These are phyloP conservation scores for Colletotrichum magnum DNA, from an alignment of 2,329 filamentous ascomycete genomes.

Conservation along the genomic window DNA sequence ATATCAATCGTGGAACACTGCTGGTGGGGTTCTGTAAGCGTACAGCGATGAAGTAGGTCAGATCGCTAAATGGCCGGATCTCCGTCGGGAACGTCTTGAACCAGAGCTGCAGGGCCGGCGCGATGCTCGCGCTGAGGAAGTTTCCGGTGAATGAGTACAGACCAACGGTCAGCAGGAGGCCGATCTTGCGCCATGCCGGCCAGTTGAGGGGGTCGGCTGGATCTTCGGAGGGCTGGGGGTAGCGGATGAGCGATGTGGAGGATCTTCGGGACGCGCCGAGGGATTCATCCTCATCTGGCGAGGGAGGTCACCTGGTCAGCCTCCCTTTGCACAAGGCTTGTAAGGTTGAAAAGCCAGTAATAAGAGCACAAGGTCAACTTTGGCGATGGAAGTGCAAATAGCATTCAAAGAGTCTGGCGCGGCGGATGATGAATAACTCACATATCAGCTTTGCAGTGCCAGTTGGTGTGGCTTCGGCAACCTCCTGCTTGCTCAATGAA, in stretches of 20 bases:
- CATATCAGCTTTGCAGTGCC: constrained; percentile 43
- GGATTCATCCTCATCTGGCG: constrained; percentile 12
- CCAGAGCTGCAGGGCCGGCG: constrained; percentile 52
- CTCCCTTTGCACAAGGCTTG: too few species aligned
- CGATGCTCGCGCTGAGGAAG: constrained; percentile 49
- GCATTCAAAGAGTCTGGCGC: too few species aligned
- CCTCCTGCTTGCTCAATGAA: constrained; percentile 42
- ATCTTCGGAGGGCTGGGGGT: constrained; percentile 47
- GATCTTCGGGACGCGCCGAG: constrained; percentile 9
- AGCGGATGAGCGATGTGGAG: constrained; percentile 38
- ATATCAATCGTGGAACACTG: too few species aligned
- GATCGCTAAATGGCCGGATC: constrained; percentile 43
- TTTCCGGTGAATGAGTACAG: constrained; percentile 53
- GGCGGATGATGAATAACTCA: constrained; percentile 29
- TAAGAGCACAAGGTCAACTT: too few species aligned
- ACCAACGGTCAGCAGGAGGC: constrained; percentile 46
- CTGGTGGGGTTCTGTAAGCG: neutral
- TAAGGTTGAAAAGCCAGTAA: too few species aligned
- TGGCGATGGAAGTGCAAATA: too few species aligned
- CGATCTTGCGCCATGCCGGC: constrained; percentile 49
- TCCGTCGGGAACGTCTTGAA: constrained; percentile 47
- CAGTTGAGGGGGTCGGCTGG: constrained; percentile 55
- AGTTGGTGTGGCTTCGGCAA: constrained; percentile 40
- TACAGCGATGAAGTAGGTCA: constrained; percentile 51
- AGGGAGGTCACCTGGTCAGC: neutral